phyloP scores from a whole-genome alignment of 306 rosid species.

The Delonix regia region DNA sequence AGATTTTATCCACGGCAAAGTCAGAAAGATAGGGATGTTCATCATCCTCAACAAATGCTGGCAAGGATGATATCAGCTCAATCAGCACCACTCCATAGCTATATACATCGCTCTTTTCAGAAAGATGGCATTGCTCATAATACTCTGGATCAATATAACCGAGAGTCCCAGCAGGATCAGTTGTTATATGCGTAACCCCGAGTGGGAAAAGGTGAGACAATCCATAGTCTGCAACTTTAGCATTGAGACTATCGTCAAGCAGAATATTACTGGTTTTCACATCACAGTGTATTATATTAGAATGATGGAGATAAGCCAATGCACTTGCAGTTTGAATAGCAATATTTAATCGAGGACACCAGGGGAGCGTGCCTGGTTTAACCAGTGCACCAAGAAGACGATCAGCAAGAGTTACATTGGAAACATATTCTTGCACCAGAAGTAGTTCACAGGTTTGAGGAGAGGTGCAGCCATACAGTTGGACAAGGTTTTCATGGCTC shows the following conservation, averaged over 20 bases:
- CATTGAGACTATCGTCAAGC: slow-evolving; percentile 55
- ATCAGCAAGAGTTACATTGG: slow-evolving; percentile 65
- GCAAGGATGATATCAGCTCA: slow-evolving; percentile 75
- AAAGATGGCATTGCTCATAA: slow-evolving; percentile 62
- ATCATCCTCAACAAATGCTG: slow-evolving; percentile 52
- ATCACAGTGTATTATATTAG: slow-evolving; percentile 63
- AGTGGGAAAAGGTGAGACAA: slow-evolving; percentile 65
- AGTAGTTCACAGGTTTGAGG: slow-evolving; percentile 58
- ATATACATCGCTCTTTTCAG: slow-evolving; percentile 68
- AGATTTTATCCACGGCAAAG: slow-evolving; percentile 61
- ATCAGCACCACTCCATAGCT: slow-evolving; percentile 76
- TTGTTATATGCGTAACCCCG: slow-evolving; percentile 66
- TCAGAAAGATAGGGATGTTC: slow-evolving; percentile 52
- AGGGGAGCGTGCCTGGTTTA: slow-evolving; percentile 45
- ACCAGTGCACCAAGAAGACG: slow-evolving; percentile 49
- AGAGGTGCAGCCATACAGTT: slow-evolving; percentile 72
- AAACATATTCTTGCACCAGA: slow-evolving; percentile 67
- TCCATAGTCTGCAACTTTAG: slow-evolving; percentile 79
- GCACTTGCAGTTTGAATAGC: slow-evolving; percentile 71
- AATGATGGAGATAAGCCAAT: slow-evolving; percentile 72
- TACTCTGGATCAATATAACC: slow-evolving; percentile 84
- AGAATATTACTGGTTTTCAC: slow-evolving; percentile 70
- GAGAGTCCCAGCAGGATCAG: slow-evolving; percentile 70
- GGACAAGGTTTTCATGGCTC: slow-evolving; percentile 68
- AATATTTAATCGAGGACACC: slow-evolving; percentile 58